Percentiles rank a stretch among this genome's conserved stretches.
These are phyloP conservation scores for Boletus rubescentipes DNA, from an alignment of 768 basidiomycete genomes.

Conservation along the genomic window DNA sequence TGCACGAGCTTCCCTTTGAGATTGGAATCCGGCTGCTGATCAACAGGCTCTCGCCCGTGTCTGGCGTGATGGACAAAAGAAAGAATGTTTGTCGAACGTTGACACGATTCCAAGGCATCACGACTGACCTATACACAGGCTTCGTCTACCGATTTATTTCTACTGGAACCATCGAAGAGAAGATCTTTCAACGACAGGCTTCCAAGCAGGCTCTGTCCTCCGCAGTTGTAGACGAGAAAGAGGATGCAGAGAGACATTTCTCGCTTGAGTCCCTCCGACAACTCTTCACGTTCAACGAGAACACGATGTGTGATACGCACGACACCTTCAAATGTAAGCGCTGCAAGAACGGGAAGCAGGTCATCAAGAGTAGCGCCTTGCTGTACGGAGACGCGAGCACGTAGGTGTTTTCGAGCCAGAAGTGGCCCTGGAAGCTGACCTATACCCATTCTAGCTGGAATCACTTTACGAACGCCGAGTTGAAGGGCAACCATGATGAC, in stretches of 20 bases:
- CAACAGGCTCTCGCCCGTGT: constrained; percentile 98
- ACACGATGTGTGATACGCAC: constrained; percentile 89
- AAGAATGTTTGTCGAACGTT: constrained; percentile 73
- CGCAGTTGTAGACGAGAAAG: constrained; percentile 97
- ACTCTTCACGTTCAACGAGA: constrained; percentile 87
- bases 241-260: constrained; percentile 94
- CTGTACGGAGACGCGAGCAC: constrained; percentile 97
- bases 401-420: constrained; percentile 49
- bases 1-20: constrained; percentile 38
- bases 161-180: constrained; percentile 97
- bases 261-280: constrained; percentile 85
- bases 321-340: constrained; percentile 98
- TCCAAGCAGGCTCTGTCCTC: constrained; percentile 96
- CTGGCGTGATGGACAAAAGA: constrained; percentile 99
- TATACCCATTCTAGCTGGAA: constrained; percentile 71
- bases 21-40: constrained; percentile 98
- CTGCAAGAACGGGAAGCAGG: constrained; percentile 83
- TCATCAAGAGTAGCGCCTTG: constrained; percentile 78
- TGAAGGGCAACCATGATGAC: constrained; percentile 93
- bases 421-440: background rate
- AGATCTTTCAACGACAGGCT: constrained; percentile 97
- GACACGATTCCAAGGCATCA: background rate
- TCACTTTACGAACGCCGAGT: constrained; percentile 87
- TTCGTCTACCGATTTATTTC: constrained; percentile 99
- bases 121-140: constrained; percentile 44